Evolutionary conservation across 306 rosid genomes (phyloP), one percentile per base, ranked within the genome.

Genomic region (Hylodesmum podocarpum): DNA sequence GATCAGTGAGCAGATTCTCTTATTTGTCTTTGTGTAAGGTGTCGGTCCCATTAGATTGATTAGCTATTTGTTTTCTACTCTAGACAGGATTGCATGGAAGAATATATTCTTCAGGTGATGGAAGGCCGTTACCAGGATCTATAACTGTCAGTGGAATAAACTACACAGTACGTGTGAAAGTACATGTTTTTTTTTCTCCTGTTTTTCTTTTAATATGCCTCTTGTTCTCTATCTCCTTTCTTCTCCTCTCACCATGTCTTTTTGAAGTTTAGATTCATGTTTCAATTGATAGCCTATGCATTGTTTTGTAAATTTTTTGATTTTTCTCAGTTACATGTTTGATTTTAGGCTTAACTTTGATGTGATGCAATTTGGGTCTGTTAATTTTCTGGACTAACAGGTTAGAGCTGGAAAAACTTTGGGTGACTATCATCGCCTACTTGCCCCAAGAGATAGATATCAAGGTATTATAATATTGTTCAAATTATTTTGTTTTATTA

Each of bases 41-140:
- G 46, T 72, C 21, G 55, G 40, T 76, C 6, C 78, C 51, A 9
- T 44, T 62, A 28, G 22, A 43, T 39, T 61, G 72, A 58, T 81
- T 72, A 65, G 33, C 54, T 54, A n/a, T 73, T 72, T 83, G 82
- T 61, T 79, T 81, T 76, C 12, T 64, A 50, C 66, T 83, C 22
- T 63, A 95, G 98, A 85, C 89, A 34, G 97, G 97, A 80, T 89
- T 95, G 78, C 97, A 90, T 75, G 97, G 98, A 80, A 88, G 96
- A 71, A 84, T 95, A 51, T 89, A 85, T 83, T 90, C 97, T 81
- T 88, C 97, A 34, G 89, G 82, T 47, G 81, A 76, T 65, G 97
- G 98, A 77, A 89, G 87, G 78, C 96, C 98, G 11, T 67, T 92
- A 55, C 96, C 87, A 4, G 96, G 88, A 37, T 85, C 55, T 79